These are phyloP conservation scores for Eutypella sp. DNA, from an alignment of 2,329 filamentous ascomycete genomes.

Conservation along the genomic window DNA sequence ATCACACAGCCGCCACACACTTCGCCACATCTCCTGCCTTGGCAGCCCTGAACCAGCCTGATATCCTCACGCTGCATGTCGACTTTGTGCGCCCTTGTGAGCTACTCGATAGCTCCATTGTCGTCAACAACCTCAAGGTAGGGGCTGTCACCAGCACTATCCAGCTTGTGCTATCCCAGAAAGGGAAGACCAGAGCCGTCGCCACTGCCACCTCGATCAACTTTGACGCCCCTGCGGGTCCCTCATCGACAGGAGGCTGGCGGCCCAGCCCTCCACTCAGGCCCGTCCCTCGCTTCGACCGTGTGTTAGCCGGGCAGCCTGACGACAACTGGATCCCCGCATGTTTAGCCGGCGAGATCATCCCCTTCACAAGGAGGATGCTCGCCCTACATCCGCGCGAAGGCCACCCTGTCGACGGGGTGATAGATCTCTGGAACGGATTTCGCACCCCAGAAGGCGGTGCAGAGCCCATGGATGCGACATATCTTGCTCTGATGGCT, in stretches of 20 bases:
- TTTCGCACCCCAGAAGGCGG: too few species aligned
- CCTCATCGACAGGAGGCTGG: slow-evolving; percentile 7
- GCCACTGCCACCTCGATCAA: slow-evolving; percentile 12
- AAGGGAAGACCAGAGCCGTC: slow-evolving; percentile 5
- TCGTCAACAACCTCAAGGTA: slow-evolving; percentile 7
- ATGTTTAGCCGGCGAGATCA: slow-evolving; percentile 8
- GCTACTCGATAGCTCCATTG: slow-evolving; percentile 6
- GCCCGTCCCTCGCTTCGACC: slow-evolving; percentile 12
- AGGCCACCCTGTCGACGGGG: slow-evolving; percentile 6
- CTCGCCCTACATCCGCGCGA: slow-evolving; percentile 5
- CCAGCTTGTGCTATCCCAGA: slow-evolving; percentile 12
- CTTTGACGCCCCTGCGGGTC: slow-evolving; percentile 11
- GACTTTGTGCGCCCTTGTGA: slow-evolving; percentile 15
- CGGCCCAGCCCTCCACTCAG: slow-evolving; percentile 6
- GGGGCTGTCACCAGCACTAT: slow-evolving; percentile 10
- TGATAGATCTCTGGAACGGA: slow-evolving; percentile 14
- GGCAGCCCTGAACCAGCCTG: slow-evolving; percentile 10
- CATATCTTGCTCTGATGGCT: slow-evolving; percentile 13
- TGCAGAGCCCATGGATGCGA: slow-evolving; percentile 10
- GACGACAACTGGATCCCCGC: slow-evolving; percentile 15
- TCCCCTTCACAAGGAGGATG: slow-evolving; percentile 10
- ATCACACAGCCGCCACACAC: slow-evolving; percentile 10
- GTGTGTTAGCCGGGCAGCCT: slow-evolving; percentile 5
- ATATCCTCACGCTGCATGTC: slow-evolving; percentile 16
- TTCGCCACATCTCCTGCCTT: slow-evolving; percentile 4